Evolutionary conservation across 1,139 yeast genomes (phyloP).

Genomic region (Kodamaea anthophila): DNA sequence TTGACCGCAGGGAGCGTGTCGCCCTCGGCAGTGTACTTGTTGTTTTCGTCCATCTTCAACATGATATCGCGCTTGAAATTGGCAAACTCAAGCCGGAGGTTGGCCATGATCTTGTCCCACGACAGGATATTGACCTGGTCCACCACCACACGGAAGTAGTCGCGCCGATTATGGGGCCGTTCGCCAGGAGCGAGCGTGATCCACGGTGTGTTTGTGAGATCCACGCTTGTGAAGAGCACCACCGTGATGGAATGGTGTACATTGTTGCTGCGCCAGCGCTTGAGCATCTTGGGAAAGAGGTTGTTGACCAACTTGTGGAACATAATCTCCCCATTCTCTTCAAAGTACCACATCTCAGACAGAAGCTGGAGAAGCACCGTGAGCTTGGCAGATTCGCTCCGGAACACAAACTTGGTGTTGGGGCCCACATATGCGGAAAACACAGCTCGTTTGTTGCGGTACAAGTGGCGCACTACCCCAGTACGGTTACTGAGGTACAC

Average conservation of each 20-base stretch:
- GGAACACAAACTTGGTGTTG: constrained; percentile 71
- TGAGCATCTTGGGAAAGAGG: constrained; percentile 81
- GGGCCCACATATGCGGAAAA: constrained; percentile 64
- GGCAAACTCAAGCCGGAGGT: constrained; percentile 77
- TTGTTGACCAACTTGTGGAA: constrained; percentile 90
- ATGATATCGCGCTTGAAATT: constrained; percentile 70
- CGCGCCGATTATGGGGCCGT: constrained; percentile 59
- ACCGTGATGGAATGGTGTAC: constrained; percentile 91
- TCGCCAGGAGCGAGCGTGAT: constrained; percentile 63
- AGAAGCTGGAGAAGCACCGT: constrained; percentile 84
- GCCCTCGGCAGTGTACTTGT: constrained; percentile 41
- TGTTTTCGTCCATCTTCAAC: constrained; percentile 32
- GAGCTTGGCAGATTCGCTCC: constrained; percentile 86
- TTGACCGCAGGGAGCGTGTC: constrained; percentile 78
- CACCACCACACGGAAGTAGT: constrained; percentile 88
- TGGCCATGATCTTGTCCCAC: constrained; percentile 92
- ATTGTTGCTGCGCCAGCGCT: constrained; percentile 77
- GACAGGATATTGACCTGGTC: constrained; percentile 84
- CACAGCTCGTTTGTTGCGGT: constrained; percentile 61
- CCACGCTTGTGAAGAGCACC: constrained; percentile 80
- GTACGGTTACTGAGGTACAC: constrained; percentile 54
- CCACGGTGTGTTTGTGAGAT: constrained; percentile 54
- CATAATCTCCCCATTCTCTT: constrained; percentile 90
- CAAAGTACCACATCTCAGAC: constrained; percentile 97
- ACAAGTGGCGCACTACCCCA: constrained; percentile 61